Evolutionary conservation across 31 red algal species (phyloP), one percentile per base, ranked within the genome.

Genomic region (Pterothamnion heteromorphum): DNA sequence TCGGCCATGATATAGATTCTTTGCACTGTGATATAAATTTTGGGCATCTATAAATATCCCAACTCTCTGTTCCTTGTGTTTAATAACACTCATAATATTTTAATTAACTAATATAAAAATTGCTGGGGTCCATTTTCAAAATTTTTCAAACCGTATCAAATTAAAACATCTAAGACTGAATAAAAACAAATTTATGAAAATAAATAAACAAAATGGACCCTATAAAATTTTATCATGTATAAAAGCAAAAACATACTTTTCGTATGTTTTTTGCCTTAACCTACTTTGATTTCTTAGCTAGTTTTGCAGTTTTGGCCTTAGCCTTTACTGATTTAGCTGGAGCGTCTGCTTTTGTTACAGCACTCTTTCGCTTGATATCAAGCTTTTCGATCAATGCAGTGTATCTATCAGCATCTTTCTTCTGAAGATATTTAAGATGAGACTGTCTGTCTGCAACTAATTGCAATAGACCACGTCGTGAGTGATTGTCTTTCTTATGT

Each of bases 401-500:
- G n/a, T 22, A 84, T n/a, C 34, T n/a, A 35, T 84, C 80, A 33
- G 23, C 30, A 39, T 36, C 33, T 38, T 35, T 36, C 31, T 33
- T 35, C 33, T 36, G 31, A 33, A 39, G n/a, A 80, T 94, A 97
- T 88, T 94, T 95, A 36, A 98, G 88, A 86, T 96, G 86, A 44
- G 90, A 89, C 51, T 92, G 88, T 44, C 98, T 86, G 83, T 86
- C 92, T 4, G 94, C 39, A 39, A 97, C 96, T 92, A 99, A 91
- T 86, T 92, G 90, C 85, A 96, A 44, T 88, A 99, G 86, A 0
- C 98, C 98, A 21, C 98, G 94, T 35, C 92, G 93, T 26, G 96
- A 94, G 18, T 94, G 93, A 82, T 94, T 93, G 82, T 99, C 98
- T 87, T 99, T 97, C 23, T 91, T 94, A 92, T 99, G 89, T 58